These are phyloP conservation scores for Cryptococcus sp. DNA, from an alignment of 1,284 basidiomycete genomes.

Conservation along the genomic window DNA sequence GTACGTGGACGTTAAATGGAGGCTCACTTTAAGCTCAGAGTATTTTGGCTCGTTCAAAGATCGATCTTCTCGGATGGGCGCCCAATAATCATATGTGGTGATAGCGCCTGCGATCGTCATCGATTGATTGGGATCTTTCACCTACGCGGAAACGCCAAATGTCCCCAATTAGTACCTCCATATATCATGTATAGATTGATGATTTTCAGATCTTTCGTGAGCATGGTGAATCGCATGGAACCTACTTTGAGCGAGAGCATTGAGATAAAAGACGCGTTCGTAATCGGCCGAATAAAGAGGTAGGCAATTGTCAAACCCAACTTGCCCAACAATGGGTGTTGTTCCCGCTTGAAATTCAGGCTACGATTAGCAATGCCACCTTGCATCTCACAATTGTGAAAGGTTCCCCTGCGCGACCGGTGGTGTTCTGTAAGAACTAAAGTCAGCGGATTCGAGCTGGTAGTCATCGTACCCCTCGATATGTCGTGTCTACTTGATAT, in stretches of 20 bases:
- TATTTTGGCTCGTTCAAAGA: slow-evolving; percentile 5
- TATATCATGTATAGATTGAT: slow-evolving; percentile 10
- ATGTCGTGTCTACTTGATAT: background rate
- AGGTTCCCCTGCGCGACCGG: slow-evolving; percentile 3
- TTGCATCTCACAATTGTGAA: slow-evolving; percentile 5
- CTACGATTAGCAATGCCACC: background rate
- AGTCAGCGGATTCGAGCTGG: background rate
- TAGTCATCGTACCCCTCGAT: background rate
- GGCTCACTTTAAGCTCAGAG: slow-evolving; percentile 8
- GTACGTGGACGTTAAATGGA: background rate
- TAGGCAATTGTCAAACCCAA: slow-evolving; percentile 4
- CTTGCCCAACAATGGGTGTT: background rate
- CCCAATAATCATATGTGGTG: slow-evolving; percentile 12
- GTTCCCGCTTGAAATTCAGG: slow-evolving; percentile 13
- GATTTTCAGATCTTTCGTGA: slow-evolving; percentile 6
- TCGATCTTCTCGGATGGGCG: slow-evolving; percentile 8
- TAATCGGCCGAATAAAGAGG: slow-evolving; percentile 5
- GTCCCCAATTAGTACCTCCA: slow-evolving; percentile 11
- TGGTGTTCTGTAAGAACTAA: slow-evolving; percentile 5
- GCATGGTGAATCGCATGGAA: background rate
- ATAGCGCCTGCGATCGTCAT: background rate
- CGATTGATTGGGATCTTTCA: background rate
- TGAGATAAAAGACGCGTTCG: slow-evolving; percentile 9
- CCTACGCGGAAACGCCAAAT: slow-evolving; percentile 7
- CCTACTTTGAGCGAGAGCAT: slow-evolving; percentile 6